A percentile compares a stretch with the other conserved stretches of the same genome.
Evolutionary conservation across 2,329 filamentous ascomycete genomes (phyloP).

Genomic region (Xylaria sp.): DNA sequence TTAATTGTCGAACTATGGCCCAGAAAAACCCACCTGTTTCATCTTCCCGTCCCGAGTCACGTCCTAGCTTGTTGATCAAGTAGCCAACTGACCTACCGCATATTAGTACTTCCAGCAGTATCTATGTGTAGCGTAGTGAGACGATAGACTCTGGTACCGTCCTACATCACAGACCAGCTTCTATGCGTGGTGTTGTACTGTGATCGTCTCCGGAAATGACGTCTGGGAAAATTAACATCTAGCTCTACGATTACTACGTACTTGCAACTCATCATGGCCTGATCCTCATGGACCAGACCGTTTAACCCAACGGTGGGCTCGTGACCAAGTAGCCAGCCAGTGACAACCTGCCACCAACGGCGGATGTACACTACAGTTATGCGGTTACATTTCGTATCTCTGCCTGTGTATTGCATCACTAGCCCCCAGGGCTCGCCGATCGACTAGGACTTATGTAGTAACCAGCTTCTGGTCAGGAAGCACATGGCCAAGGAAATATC

Average conservation of each 20-base stretch:
- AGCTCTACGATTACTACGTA: conserved; percentile 1
- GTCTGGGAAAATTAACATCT: conserved; percentile 8
- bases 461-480: conserved; percentile 26
- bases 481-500: conserved; percentile 33
- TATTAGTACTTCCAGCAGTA: neutral
- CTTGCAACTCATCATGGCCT: conserved; percentile 17
- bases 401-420: conserved; percentile 35
- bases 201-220: conserved; percentile 27
- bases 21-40: conserved; percentile 36
- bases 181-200: conserved; percentile 5
- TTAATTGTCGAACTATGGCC: conserved; percentile 32
- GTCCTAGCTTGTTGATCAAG: conserved; percentile 10
- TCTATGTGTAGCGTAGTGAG: neutral
- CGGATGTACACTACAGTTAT: conserved; percentile 29
- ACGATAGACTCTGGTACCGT: neutral
- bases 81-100: neutral
- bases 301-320: conserved; percentile 39
- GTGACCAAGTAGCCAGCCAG: conserved; percentile 36
- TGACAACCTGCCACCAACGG: conserved; percentile 30
- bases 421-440: conserved; percentile 35
- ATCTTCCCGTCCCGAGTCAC: conserved; percentile 35
- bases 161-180: neutral
- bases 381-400: conserved; percentile 35
- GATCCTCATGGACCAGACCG: conserved; percentile 31
- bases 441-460: conserved; percentile 33